phyloP scores from a whole-genome alignment of 1,284 basidiomycete species.

The Paramarasmius palmivorus region DNA sequence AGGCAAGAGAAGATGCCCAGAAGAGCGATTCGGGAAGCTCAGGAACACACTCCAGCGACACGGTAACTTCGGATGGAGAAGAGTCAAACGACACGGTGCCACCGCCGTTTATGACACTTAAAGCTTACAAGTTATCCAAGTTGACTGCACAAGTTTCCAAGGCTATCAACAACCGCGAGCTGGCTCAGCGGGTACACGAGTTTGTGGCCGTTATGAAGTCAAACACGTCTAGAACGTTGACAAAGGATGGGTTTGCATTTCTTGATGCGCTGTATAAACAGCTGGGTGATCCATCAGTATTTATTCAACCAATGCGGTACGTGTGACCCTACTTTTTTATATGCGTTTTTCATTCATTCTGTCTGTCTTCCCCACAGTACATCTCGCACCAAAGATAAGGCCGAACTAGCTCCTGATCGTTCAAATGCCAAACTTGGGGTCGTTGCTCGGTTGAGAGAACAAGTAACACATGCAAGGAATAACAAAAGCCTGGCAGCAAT shows the following conservation, averaged over 20 bases:
- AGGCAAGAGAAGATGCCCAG: slow-evolving; percentile 31
- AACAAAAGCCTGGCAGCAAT: slow-evolving; percentile 60
- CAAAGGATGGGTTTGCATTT: slow-evolving; percentile 70
- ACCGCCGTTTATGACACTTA: slow-evolving; percentile 38
- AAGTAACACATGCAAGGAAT: slow-evolving; percentile 48
- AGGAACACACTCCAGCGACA: slow-evolving; percentile 52
- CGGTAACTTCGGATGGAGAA: slow-evolving; percentile 40
- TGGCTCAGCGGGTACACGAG: slow-evolving; percentile 54
- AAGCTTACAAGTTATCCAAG: slow-evolving; percentile 53
- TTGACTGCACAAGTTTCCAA: slow-evolving; percentile 42
- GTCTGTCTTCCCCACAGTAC: neutral
- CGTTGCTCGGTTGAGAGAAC: slow-evolving; percentile 52
- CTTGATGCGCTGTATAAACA: slow-evolving; percentile 68
- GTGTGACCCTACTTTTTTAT: slow-evolving; percentile 13
- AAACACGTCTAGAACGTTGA: slow-evolving; percentile 64
- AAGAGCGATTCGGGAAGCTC: slow-evolving; percentile 29
- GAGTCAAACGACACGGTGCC: slow-evolving; percentile 27
- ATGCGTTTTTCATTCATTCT: neutral
- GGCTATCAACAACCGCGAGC: slow-evolving; percentile 53
- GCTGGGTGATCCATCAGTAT: slow-evolving; percentile 63
- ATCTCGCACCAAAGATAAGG: slow-evolving; percentile 31
- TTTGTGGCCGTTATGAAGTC: slow-evolving; percentile 60
- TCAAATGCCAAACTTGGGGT: slow-evolving; percentile 56
- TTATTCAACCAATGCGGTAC: slow-evolving; percentile 51
- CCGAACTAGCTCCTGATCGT: slow-evolving; percentile 35